Base-by-base conservation (phyloP, 306 rosid species). In the Sindora glabra region DNA sequence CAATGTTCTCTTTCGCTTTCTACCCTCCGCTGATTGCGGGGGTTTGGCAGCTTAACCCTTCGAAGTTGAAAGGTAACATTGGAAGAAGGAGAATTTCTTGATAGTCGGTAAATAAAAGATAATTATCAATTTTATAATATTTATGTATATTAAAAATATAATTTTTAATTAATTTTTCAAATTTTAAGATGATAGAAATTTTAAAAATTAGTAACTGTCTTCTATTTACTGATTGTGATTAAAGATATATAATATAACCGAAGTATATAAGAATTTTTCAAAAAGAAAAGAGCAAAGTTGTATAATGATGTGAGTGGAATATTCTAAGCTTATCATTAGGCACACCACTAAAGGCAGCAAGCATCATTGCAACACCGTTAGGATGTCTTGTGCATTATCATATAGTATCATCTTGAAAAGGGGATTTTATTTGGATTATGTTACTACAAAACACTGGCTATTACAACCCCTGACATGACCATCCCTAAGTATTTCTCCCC, bases 321-420 rank as follows among this genome's bases (percentile, higher is more conserved):
- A 54, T 45, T 54, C 18, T 24, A 13, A n/a, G n/a, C n/a, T n/a
- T 25, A 79, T 85, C 33, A 82, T 82, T 74, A 69, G 46, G 56
- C 67, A 18, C 80, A 79, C 79, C 79, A 69, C 53, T 41, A 17
- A 10, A 23, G 66, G 72, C 54, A 32, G 71, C 72, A 53, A 62
- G 8, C 83, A 84, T 80, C 84, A 84, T 84, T 72, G 66, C 75
- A 24, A 62, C 64, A 59, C 56, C 48, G 46, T 22, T 40, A 14
- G 58, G n/a, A n/a, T n/a, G n/a, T n/a, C n/a, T n/a, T n/a, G n/a
- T n/a, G 62, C 78, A 75, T 75, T 62, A 72, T 71, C 71, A 23
- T 41, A 15, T 49, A 23, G 22, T 7, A 34, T 52, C 74, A 30
- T 40, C 24, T 23, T 58, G 16, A 39, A 39, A 14, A 4, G 18